These are phyloP conservation scores for Vigna hirtella DNA, from an alignment of 306 rosid species.

Conservation along the genomic window DNA sequence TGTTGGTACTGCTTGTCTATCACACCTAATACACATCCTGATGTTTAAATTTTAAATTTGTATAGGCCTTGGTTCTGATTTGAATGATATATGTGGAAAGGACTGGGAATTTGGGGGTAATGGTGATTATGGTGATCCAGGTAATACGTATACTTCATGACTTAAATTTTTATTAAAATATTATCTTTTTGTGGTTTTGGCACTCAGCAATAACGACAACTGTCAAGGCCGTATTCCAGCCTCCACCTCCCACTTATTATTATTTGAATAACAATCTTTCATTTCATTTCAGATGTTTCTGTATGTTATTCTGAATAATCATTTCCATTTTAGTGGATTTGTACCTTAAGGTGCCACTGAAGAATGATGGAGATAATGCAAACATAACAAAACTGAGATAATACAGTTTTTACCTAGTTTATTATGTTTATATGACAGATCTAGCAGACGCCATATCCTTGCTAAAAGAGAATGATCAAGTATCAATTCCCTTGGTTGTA, in stretches of 20 bases:
- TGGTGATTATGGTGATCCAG: conserved; percentile 94
- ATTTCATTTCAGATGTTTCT: conserved; percentile 29
- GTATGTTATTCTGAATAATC: background rate
- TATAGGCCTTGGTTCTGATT: conserved; percentile 89
- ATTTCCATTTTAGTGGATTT: conserved; percentile 35
- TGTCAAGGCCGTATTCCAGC: background rate
- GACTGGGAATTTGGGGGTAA: conserved; percentile 71
- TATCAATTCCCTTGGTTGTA: conserved; percentile 69
- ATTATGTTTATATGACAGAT: conserved; percentile 53
- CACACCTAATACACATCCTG: conserved; percentile 30
- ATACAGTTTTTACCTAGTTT: conserved; percentile 33
- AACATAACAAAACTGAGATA: conserved; percentile 30
- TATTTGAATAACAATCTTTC: conserved; percentile 6
- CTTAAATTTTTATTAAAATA: conserved; percentile 23
- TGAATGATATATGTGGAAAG: conserved; percentile 88
- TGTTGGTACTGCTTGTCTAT: conserved; percentile 6
- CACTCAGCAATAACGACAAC: conserved; percentile 12
- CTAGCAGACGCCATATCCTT: conserved; percentile 67
- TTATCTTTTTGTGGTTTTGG: conserved; percentile 33
- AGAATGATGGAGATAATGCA: conserved; percentile 34
- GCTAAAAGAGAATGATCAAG: conserved; percentile 60
- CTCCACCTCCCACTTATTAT: background rate
- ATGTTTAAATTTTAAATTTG: conserved; percentile 37
- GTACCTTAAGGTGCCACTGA: conserved; percentile 29
- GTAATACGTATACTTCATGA: conserved; percentile 46